Percentiles rank a stretch among this genome's conserved stretches.
Conservation (phyloP, 495 filamentous ascomycete species). For the Xylaria castorea region DNA sequence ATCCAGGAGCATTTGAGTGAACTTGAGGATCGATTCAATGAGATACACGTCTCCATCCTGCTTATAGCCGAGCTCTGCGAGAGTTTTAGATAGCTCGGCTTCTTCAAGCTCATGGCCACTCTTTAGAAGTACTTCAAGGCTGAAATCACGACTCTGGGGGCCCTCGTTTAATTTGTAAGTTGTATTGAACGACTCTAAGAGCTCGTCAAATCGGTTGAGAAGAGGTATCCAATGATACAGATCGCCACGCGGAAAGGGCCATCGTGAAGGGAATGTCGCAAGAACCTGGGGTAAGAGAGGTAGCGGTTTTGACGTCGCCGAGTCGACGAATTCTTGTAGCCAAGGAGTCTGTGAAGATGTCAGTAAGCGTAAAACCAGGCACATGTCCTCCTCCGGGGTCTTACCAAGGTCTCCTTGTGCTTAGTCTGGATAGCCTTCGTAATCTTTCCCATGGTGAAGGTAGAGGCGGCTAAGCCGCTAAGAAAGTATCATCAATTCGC, state of each 20-base stretch:
- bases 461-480: conserved; percentile 62
- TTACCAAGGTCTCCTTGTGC: conserved; percentile 93
- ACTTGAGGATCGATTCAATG: conserved; percentile 77
- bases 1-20: conserved; percentile 85
- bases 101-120: conserved; percentile 48
- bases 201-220: conserved; percentile 90
- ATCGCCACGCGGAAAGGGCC: conserved; percentile 97
- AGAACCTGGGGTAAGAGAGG: conserved; percentile 79
- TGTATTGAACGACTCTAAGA: conserved; percentile 80
- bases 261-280: conserved; percentile 79
- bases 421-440: conserved; percentile 91
- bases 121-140: conserved; percentile 63
- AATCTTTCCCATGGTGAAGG: conserved; percentile 87
- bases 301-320: conserved; percentile 71
- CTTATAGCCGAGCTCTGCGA: conserved; percentile 65
- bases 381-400: conserved; percentile 41
- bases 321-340: conserved; percentile 76
- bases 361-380: conserved; percentile 38
- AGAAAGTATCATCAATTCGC: conserved; percentile 46
- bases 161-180: conserved; percentile 83
- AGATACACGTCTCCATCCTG: conserved; percentile 80
- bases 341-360: conserved; percentile 74
- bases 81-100: conserved; percentile 52
- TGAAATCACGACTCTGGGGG: conserved; percentile 79
- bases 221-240: conserved; percentile 98